These are phyloP conservation scores for Saccharomyces cerevisiae DNA, from an alignment of 805 yeast species.

Conservation along the genomic window DNA sequence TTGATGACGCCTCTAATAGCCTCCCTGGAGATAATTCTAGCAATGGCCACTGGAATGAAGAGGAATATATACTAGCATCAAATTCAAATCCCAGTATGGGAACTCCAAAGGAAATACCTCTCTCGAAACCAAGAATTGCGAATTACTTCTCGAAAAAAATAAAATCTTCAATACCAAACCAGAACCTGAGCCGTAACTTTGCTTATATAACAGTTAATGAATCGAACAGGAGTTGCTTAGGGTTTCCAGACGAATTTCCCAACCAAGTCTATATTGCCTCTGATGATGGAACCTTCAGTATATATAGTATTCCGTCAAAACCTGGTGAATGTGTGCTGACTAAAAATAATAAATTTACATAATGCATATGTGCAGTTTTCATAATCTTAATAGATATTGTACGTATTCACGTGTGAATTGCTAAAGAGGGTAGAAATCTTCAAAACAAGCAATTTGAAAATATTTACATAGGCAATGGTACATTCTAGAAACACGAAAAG, in stretches of 20 bases:
- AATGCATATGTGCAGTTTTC: background rate
- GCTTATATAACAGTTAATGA: slow-evolving; percentile 25
- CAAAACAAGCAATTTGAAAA: background rate
- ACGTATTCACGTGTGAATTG: background rate
- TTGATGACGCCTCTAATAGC: slow-evolving; percentile 37
- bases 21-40: slow-evolving; percentile 1
- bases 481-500: background rate
- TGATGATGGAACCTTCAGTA: slow-evolving; percentile 22
- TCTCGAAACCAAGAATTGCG: slow-evolving; percentile 18
- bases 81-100: slow-evolving; percentile 5
- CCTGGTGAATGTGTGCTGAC: slow-evolving; percentile 26
- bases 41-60: slow-evolving; percentile 4
- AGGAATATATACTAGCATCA: slow-evolving; percentile 7
- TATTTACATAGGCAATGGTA: background rate
- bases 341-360: slow-evolving; percentile 17
- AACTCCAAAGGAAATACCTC: slow-evolving; percentile 4
- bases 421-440: background rate
- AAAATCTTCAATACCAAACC: slow-evolving; percentile 24
- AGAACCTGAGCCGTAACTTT: slow-evolving; percentile 23
- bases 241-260: slow-evolving; percentile 28
- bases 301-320: slow-evolving; percentile 22
- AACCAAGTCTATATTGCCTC: slow-evolving; percentile 25
- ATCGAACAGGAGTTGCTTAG: slow-evolving; percentile 15
- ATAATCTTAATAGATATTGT: background rate
- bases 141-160: slow-evolving; percentile 20